Conservation (phyloP, 2,329 filamentous ascomycete species). For the Lojkania enalia region DNA sequence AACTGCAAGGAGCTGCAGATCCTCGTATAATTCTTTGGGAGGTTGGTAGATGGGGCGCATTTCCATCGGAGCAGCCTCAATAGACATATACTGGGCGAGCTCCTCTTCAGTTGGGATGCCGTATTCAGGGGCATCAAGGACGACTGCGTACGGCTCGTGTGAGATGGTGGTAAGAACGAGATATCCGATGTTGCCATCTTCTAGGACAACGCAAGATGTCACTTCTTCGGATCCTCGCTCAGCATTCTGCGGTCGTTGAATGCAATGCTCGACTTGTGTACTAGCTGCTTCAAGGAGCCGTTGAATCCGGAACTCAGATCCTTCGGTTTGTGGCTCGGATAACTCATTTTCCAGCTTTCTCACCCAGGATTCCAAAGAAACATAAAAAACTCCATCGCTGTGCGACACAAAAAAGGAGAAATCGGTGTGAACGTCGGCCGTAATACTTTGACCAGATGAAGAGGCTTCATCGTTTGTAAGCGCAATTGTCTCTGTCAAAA, state of each 20-base stretch:
- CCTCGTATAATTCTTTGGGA: slow-evolving; percentile 62
- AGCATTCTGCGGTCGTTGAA: slow-evolving; percentile 39
- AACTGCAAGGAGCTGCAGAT: slow-evolving; percentile 59
- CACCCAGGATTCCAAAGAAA: slow-evolving; percentile 62
- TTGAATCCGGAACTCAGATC: slow-evolving; percentile 60
- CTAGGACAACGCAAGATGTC: slow-evolving; percentile 56
- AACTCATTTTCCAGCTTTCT: slow-evolving; percentile 61
- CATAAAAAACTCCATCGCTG: slow-evolving; percentile 55
- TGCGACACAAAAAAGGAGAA: slow-evolving; percentile 64
- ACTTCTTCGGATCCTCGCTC: slow-evolving; percentile 35
- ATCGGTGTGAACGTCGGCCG: slow-evolving; percentile 57
- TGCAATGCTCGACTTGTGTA: slow-evolving; percentile 53
- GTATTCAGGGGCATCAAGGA: slow-evolving; percentile 54
- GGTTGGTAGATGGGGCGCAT: slow-evolving; percentile 69
- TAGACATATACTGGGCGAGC: slow-evolving; percentile 27
- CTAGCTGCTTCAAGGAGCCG: slow-evolving; percentile 57
- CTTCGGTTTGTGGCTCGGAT: slow-evolving; percentile 53
- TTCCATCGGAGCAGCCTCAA: slow-evolving; percentile 42
- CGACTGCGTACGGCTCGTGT: slow-evolving; percentile 55
- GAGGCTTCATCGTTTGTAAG: slow-evolving; percentile 24
- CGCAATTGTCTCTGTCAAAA: slow-evolving; percentile 49
- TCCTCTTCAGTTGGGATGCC: slow-evolving; percentile 33
- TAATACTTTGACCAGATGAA: slow-evolving; percentile 58
- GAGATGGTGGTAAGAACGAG: slow-evolving; percentile 56
- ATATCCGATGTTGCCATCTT: slow-evolving; percentile 62